Evolutionary conservation across 305 asterid species (phyloP).

Genomic region (Solanum hybrid): DNA sequence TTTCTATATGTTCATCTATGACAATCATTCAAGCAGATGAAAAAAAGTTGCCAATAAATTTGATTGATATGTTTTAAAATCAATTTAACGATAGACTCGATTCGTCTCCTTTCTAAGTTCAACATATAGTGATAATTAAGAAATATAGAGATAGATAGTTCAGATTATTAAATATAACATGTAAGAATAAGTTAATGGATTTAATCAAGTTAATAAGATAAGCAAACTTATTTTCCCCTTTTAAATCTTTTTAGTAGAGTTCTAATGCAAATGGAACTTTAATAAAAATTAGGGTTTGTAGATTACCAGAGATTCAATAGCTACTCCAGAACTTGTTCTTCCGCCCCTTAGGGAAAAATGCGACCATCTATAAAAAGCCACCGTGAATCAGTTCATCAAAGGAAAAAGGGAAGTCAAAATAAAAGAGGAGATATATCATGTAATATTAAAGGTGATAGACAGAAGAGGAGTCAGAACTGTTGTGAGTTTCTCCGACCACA

Average conservation of each 20-base stretch:
- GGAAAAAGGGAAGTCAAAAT: background rate
- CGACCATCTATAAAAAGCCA: background rate
- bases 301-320: background rate
- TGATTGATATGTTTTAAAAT: too few species aligned
- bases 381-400: background rate
- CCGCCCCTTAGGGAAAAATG: background rate
- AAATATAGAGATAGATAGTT: background rate
- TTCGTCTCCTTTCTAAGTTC: too few species aligned
- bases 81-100: too few species aligned
- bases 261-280: background rate
- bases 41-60: too few species aligned
- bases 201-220: background rate
- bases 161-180: background rate
- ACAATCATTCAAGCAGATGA: too few species aligned
- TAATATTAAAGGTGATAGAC: background rate
- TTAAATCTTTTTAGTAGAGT: background rate
- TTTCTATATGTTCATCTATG: too few species aligned
- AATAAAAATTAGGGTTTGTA: background rate
- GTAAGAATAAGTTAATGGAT: background rate
- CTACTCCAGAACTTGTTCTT: background rate
- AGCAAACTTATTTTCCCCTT: background rate
- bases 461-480: background rate
- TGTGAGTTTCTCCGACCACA: background rate
- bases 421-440: background rate
- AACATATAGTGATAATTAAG: too few species aligned